phyloP scores from a whole-genome alignment of 2,329 filamentous ascomycete species.

The Ampelomyces quisqualis region DNA sequence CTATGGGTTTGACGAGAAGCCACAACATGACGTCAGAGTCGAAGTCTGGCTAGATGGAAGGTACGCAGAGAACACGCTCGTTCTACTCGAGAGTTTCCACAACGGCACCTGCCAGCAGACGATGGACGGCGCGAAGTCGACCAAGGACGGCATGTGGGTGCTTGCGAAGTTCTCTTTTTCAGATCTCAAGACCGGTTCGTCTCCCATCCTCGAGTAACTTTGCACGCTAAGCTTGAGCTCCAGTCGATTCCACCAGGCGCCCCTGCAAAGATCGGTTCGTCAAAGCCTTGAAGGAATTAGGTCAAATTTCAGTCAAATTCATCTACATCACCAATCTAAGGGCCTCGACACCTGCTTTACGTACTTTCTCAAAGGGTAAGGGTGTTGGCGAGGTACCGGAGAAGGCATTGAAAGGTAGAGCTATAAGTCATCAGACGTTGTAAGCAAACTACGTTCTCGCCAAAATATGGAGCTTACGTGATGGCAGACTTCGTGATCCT shows the following conservation, averaged over 20 bases:
- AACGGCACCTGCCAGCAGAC: not conserved
- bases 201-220: not conserved
- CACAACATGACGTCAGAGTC: slow-evolving; percentile 8
- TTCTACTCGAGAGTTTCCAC: not conserved
- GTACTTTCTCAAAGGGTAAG: not conserved
- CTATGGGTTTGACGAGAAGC: slow-evolving; percentile 1
- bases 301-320: slow-evolving; percentile 16
- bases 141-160: slow-evolving; percentile 2
- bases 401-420: slow-evolving; percentile 23
- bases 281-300: slow-evolving; percentile 12
- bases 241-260: slow-evolving; percentile 8
- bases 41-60: slow-evolving; percentile 21
- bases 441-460: not conserved
- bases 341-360: not conserved
- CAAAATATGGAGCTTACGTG: not conserved
- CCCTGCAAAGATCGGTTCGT: not conserved
- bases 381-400: slow-evolving; percentile 13
- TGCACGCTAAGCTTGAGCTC: not conserved
- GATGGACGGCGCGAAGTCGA: not conserved
- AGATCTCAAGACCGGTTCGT: slow-evolving; percentile 16
- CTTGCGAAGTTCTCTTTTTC: slow-evolving; percentile 25
- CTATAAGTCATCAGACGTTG: slow-evolving; percentile 17
- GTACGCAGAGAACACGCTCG: not conserved
- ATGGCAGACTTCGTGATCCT: not conserved
- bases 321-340: slow-evolving; percentile 7